These are phyloP conservation scores for Hemileccinum impolitum DNA, from an alignment of 768 basidiomycete genomes.

Conservation along the genomic window DNA sequence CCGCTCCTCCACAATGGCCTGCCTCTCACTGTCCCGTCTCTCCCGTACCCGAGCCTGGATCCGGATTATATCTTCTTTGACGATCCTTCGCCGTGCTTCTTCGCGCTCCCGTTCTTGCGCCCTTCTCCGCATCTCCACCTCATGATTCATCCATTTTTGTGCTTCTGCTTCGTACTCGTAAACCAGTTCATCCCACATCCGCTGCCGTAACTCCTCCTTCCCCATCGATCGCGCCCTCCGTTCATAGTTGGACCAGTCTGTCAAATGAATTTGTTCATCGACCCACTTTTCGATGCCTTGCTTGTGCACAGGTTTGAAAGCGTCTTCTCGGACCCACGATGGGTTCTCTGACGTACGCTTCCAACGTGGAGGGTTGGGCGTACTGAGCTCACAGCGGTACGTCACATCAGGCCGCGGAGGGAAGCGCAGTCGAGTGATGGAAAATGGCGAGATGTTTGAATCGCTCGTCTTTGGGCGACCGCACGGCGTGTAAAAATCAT, in stretches of 20 bases:
- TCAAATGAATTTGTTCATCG: slow-evolving; percentile 45
- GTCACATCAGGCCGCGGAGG: slow-evolving; percentile 20
- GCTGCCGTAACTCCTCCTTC: slow-evolving; percentile 33
- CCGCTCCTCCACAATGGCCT: slow-evolving; percentile 47
- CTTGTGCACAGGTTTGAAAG: slow-evolving; percentile 39
- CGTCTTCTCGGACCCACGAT: slow-evolving; percentile 49
- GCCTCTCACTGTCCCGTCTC: slow-evolving; percentile 48
- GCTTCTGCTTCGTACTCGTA: slow-evolving; percentile 51
- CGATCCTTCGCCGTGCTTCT: slow-evolving; percentile 40
- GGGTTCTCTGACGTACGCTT: slow-evolving; percentile 30
- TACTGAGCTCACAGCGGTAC: slow-evolving; percentile 14
- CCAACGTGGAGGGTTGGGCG: slow-evolving; percentile 20
- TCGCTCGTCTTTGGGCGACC: slow-evolving; percentile 25
- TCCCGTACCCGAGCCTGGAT: slow-evolving; percentile 52
- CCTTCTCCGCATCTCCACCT: slow-evolving; percentile 43
- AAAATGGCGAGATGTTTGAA: slow-evolving; percentile 3
- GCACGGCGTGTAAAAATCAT: slow-evolving; percentile 14
- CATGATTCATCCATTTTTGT: slow-evolving; percentile 51
- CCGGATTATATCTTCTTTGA: slow-evolving; percentile 53
- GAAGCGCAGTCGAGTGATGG: slow-evolving; percentile 17
- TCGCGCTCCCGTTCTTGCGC: slow-evolving; percentile 44
- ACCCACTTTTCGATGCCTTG: slow-evolving; percentile 66
- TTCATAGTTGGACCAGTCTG: slow-evolving; percentile 28
- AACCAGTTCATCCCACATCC: slow-evolving; percentile 51
- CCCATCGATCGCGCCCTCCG: slow-evolving; percentile 24